These are phyloP conservation scores for Starmerella stigmatis DNA, from an alignment of 805 yeast species.

Conservation along the genomic window DNA sequence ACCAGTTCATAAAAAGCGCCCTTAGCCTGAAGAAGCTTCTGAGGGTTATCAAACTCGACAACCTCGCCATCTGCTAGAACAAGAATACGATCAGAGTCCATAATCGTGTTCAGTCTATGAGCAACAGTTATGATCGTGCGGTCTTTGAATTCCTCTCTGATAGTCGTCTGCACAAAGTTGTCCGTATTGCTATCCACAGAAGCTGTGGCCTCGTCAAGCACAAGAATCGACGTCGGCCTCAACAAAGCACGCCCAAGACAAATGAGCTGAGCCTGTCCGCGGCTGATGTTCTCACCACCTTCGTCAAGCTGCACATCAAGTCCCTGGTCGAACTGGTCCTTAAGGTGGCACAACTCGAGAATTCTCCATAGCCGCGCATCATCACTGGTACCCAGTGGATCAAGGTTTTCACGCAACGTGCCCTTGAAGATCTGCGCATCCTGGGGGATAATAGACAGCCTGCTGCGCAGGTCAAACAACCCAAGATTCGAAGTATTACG, in stretches of 20 bases:
- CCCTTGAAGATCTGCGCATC: slow-evolving; percentile 67
- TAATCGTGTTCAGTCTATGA: slow-evolving; percentile 60
- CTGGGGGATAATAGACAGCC: slow-evolving; percentile 61
- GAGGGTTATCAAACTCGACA: slow-evolving; percentile 58
- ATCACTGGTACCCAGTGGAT: slow-evolving; percentile 45
- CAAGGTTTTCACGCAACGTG: slow-evolving; percentile 52
- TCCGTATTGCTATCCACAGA: slow-evolving; percentile 68
- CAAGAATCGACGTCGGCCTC: slow-evolving; percentile 51
- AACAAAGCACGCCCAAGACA: slow-evolving; percentile 70
- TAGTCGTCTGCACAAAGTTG: slow-evolving; percentile 59
- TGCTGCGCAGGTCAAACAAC: slow-evolving; percentile 46
- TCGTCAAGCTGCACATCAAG: slow-evolving; percentile 46
- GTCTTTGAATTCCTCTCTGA: slow-evolving; percentile 46
- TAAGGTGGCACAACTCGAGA: slow-evolving; percentile 48
- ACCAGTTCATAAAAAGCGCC: slow-evolving; percentile 23
- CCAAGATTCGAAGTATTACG: slow-evolving; percentile 47
- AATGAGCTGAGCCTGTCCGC: slow-evolving; percentile 72
- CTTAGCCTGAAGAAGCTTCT: slow-evolving; percentile 46
- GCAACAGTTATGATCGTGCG: slow-evolving; percentile 76
- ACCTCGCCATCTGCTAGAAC: slow-evolving; percentile 39
- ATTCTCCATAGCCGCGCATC: slow-evolving; percentile 55
- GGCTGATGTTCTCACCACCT: slow-evolving; percentile 66
- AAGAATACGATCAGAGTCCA: slow-evolving; percentile 57
- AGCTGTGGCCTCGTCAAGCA: slow-evolving; percentile 66
- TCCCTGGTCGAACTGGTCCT: slow-evolving; percentile 35